Base-by-base conservation (phyloP, 164 flowering plant species). In the Sedum album region DNA sequence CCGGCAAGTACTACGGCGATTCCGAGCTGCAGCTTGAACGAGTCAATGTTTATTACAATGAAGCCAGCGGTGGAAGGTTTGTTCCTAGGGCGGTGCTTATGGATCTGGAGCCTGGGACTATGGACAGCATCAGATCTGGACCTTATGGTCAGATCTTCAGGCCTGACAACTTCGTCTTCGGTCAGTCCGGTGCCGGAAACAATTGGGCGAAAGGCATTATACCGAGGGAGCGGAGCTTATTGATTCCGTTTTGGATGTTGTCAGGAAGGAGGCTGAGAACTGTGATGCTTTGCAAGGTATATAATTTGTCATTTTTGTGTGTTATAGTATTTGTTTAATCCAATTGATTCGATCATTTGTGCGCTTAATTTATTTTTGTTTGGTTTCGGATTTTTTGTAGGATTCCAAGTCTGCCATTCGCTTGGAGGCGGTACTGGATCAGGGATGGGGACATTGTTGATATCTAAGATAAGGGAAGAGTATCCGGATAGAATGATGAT, bases 61-160 rank as follows among this genome's bases (percentile, higher is more conserved):
- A 65, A 42, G 46, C 67, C n/a, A 41, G 67, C 30, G 67, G 67
- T 65, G 67, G 67, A 7, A 36, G 67, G 30, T 65, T 35, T 8
- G 67, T 65, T 4, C 67, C 67, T 14, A 36, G 67, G 15, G 67
- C 67, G 25, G 67, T 65, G 42, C 46, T 65, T 1, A 65, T 65
- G 67, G 67, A 65, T 41, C 67, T 65, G 17, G 67, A 65, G 46
- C 67, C 67, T 23, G 67, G 67, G 26, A 65, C 67, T 1, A 65
- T 65, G 67, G 67, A 65, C 46, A 65, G 67, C n/a, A 65, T 65
- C 67, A 36, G 67, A 65, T 65, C 67, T 65, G 67, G 67, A 33
- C 67, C 67, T 2, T 65, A 65, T 65, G 67, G 67, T 15, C 67
- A 65, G 67, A 65, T 65, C 42, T 65, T 65, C 46, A 65, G 67